Percentiles rank a stretch among this genome's conserved stretches.
Evolutionary conservation across 352 stramenopile species (phyloP).

Genomic region (Pythium sukuiense): DNA sequence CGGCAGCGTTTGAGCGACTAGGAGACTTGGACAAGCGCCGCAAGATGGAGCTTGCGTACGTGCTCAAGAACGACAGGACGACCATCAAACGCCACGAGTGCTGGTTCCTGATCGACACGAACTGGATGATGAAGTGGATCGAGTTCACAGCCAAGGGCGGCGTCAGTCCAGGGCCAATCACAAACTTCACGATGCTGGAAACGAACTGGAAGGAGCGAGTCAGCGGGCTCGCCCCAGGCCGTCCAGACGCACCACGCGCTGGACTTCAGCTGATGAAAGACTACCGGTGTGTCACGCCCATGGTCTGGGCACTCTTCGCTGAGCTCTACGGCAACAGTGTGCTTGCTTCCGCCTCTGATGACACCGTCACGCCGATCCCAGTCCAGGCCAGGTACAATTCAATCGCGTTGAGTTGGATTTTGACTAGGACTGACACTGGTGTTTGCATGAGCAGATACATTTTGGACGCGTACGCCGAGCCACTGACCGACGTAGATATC

Average conservation of each 20-base stretch:
- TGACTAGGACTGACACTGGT: not conserved
- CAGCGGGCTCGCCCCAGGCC: conserved; percentile 33
- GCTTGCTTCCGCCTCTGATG: not conserved
- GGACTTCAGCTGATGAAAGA: conserved; percentile 51
- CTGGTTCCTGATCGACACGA: conserved; percentile 68
- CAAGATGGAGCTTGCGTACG: conserved; percentile 58
- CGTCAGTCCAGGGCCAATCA: conserved; percentile 57
- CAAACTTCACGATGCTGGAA: conserved; percentile 57
- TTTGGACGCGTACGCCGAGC: conserved; percentile 50
- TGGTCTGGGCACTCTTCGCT: conserved; percentile 73
- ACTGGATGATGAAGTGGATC: conserved; percentile 69
- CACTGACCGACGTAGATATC: conserved; percentile 38
- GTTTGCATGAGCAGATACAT: conserved; percentile 31
- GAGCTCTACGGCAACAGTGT: conserved; percentile 64
- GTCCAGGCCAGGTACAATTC: conserved; percentile 19
- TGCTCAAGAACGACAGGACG: conserved; percentile 62
- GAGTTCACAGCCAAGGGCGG: conserved; percentile 54
- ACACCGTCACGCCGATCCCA: conserved; percentile 5
- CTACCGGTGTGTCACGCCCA: conserved; percentile 70
- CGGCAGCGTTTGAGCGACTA: conserved; percentile 23
- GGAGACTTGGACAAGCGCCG: conserved; percentile 56
- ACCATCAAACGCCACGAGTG: conserved; percentile 62
- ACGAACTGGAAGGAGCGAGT: conserved; percentile 37
- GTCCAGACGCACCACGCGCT: conserved; percentile 40
- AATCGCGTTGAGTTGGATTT: not conserved